Base-by-base conservation (phyloP, 2,329 filamentous ascomycete species). In the Ceratocystis cacaofunesta region DNA sequence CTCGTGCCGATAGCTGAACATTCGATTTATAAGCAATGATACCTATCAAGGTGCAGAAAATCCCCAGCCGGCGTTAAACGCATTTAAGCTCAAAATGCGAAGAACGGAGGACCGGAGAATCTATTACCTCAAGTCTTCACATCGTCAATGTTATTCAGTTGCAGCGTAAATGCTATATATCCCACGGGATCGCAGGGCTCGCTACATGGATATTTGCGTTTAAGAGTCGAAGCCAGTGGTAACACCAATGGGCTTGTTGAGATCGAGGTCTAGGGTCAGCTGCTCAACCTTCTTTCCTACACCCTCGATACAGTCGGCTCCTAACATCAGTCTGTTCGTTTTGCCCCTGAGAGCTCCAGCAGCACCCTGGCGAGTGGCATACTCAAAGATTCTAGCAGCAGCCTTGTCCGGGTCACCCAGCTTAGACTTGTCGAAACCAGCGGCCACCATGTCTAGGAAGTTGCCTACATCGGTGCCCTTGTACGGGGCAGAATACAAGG, bases 361-460 rank as follows among this genome's bases (percentile, higher is more conserved):
- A 41, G 66, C 61, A 3, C 72, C 76, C 65, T 71, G 71, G 17
- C 70, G 71, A 0, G 72, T 72, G 0, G 75, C 73, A 52, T 73
- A 71, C 65, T 78, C 74, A 36, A 76, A 72, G 7, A 79, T 75
- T 46, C 73, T 67, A 30, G 74, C 69, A 30, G 73, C 75, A 1
- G 69, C 72, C 68, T 75, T 75, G 22, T 69, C 70, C 2, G 76
- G 76, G 66, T 79, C 74, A 2, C 77, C 76, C 0, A 71, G 70
- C 68, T 78, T 76, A 55, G 72, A 74, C 5, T 73, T 72, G 36
- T 73, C 68, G 5, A 70, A 66, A 1, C 65, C 69, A 3, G 69
- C 68, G 44, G 75, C 70, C 25, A 69, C 70, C 22, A 69, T 70
- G 0, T 70, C 67, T 4, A 72, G 66, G 5, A 69, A 70, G 19